phyloP scores from a whole-genome alignment of 208 protist species.

The Acanthamoeba triangularis region DNA sequence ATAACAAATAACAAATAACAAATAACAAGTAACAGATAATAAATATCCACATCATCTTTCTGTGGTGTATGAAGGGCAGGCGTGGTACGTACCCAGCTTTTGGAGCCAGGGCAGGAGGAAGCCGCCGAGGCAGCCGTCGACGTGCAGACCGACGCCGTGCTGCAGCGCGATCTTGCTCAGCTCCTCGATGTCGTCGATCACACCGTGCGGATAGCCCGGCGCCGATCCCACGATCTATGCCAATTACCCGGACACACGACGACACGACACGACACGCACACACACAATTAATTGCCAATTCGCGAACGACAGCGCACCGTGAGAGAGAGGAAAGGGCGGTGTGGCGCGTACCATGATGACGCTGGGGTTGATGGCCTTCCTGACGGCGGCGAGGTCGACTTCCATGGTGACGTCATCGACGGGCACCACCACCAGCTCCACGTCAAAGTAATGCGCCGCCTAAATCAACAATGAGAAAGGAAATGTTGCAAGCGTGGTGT shows the following conservation, averaged over 20 bases:
- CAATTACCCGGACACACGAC: too few relatives aligned
- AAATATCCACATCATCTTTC: background rate
- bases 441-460: slow-evolving; percentile 96
- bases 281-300: background rate
- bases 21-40: background rate
- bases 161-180: slow-evolving; percentile 91
- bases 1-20: background rate
- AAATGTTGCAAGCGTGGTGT: too few relatives aligned
- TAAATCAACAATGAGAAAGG: too few relatives aligned
- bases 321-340: too few relatives aligned
- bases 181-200: slow-evolving; percentile 92
- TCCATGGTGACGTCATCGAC: slow-evolving; percentile 83
- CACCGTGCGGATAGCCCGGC: slow-evolving; percentile 96
- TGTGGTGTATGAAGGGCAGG: background rate
- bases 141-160: slow-evolving; percentile 96
- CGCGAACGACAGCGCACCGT: background rate
- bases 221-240: slow-evolving; percentile 95
- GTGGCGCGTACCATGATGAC: slow-evolving; percentile 68
- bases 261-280: background rate
- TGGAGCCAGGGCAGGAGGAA: slow-evolving; percentile 97
- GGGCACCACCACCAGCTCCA: slow-evolving; percentile 95
- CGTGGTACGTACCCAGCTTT: background rate
- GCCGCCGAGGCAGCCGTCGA: slow-evolving; percentile 98
- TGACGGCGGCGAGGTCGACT: slow-evolving; percentile 65
- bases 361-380: slow-evolving; percentile 78